Evolutionary conservation across 768 basidiomycete genomes (phyloP).

Genomic region (Clitopilus passeckerianus): DNA sequence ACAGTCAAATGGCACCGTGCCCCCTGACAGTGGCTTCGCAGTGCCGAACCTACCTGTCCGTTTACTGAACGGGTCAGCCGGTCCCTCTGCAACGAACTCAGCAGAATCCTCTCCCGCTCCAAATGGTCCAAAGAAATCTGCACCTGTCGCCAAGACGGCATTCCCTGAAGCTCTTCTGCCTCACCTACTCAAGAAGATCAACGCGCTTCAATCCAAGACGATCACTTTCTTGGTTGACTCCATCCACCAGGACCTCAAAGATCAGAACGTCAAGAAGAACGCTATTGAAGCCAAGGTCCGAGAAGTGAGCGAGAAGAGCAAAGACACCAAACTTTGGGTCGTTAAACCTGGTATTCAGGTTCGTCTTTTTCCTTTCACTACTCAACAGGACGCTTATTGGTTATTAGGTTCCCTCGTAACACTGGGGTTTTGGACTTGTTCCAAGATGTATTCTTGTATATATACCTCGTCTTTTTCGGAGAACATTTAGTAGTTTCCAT

Average conservation of each 20-base stretch:
- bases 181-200: constrained; percentile 59
- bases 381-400: background rate
- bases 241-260: constrained; percentile 63
- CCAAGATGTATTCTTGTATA: background rate
- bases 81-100: constrained; percentile 9
- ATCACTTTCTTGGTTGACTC: constrained; percentile 67
- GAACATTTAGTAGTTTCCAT: background rate
- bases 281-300: constrained; percentile 77
- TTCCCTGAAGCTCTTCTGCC: constrained; percentile 70
- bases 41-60: constrained; percentile 42
- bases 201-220: constrained; percentile 53
- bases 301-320: constrained; percentile 73
- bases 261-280: constrained; percentile 77
- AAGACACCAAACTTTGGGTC: constrained; percentile 70
- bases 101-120: constrained; percentile 10
- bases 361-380: constrained; percentile 1
- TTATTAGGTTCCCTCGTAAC: constrained; percentile 5
- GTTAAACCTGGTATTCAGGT: constrained; percentile 41
- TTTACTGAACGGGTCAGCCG: constrained; percentile 13
- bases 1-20: constrained; percentile 18
- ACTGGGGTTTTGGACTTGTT: too few relatives aligned
- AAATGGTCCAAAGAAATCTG: constrained; percentile 22
- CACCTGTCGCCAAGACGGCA: constrained; percentile 40
- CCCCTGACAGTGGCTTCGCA: constrained; percentile 31
- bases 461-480: constrained; percentile 1